A percentile compares a stretch with the other conserved stretches of the same genome.
Evolutionary conservation across 495 filamentous ascomycete genomes (phyloP).

Genomic region (Aspergillus bridgeri): DNA sequence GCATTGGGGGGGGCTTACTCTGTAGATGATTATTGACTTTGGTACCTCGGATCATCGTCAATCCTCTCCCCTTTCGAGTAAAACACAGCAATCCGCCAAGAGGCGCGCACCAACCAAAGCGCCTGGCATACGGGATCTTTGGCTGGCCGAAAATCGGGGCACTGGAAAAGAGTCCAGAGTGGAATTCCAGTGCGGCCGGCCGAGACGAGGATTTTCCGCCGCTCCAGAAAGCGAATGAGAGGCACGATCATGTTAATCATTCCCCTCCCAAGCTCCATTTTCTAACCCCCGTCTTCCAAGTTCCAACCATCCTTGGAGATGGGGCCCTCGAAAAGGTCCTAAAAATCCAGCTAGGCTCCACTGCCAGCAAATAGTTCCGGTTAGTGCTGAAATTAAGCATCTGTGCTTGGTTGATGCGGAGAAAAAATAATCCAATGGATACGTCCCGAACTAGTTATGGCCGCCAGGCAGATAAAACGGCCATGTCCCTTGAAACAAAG

Average conservation of each 20-base stretch:
- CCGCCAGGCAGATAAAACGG: not conserved
- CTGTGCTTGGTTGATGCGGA: conserved; percentile 15
- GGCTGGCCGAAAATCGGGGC: not conserved
- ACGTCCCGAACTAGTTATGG: not conserved
- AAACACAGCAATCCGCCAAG: too few species aligned
- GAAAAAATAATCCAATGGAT: conserved; percentile 4
- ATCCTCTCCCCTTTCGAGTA: too few species aligned
- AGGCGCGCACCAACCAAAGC: too few species aligned
- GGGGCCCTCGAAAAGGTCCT: not conserved
- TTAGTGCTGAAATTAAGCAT: conserved; percentile 17
- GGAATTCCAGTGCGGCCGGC: not conserved
- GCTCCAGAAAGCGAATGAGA: conserved; percentile 11
- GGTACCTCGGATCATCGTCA: too few species aligned
- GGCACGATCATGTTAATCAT: conserved; percentile 12
- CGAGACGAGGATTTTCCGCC: not conserved
- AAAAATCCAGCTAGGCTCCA: conserved; percentile 11
- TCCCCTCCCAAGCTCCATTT: not conserved
- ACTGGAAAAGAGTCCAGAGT: not conserved
- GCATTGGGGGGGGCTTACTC: too few species aligned
- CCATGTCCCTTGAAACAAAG: too few species aligned
- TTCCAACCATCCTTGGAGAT: conserved; percentile 14
- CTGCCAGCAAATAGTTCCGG: conserved; percentile 18
- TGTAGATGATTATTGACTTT: too few species aligned
- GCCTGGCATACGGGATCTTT: too few species aligned
- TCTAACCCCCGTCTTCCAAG: conserved; percentile 6